Percentiles rank a stretch among this genome's conserved stretches.
Evolutionary conservation across 225 moss, liverwort and hornwort genomes (phyloP).

Genomic region (Takakia lepidozioides): DNA sequence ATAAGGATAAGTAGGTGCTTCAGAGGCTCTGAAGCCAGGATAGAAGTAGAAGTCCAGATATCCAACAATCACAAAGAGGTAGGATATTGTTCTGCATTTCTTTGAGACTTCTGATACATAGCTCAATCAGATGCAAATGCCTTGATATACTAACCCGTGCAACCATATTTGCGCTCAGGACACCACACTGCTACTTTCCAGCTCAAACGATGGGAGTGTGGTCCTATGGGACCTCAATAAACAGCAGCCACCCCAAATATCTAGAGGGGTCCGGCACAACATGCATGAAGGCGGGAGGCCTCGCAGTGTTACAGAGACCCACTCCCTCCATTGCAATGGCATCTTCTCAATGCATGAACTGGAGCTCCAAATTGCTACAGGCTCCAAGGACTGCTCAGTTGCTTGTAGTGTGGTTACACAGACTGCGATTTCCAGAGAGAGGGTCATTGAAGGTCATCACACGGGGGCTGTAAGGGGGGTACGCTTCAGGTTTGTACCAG

Average conservation of each 20-base stretch:
- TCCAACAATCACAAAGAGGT: too few species aligned
- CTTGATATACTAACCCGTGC: too few species aligned
- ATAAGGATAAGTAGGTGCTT: too few species aligned
- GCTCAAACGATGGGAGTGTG: slow-evolving; percentile 42
- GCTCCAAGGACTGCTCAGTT: slow-evolving; percentile 25
- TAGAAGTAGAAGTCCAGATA: too few species aligned
- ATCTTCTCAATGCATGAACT: slow-evolving; percentile 51
- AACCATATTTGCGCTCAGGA: slow-evolving; percentile 7
- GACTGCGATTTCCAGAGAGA: slow-evolving; percentile 25
- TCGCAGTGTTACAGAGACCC: slow-evolving; percentile 20
- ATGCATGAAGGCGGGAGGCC: slow-evolving; percentile 15
- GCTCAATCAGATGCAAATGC: too few species aligned
- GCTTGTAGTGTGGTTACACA: slow-evolving; percentile 26
- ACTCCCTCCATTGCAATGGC: slow-evolving; percentile 30
- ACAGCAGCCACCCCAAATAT: slow-evolving; percentile 6
- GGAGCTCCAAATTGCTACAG: slow-evolving; percentile 34
- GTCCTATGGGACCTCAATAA: slow-evolving; percentile 52
- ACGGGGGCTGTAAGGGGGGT: slow-evolving; percentile 24
- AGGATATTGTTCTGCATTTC: too few species aligned
- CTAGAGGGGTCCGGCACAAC: slow-evolving; percentile 7
- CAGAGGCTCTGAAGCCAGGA: too few species aligned
- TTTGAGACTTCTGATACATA: too few species aligned
- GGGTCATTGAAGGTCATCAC: slow-evolving; percentile 34
- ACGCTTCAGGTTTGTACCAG: slow-evolving; percentile 34
- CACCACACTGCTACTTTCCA: slow-evolving; percentile 34